Evolutionary conservation across 2,329 filamentous ascomycete genomes (phyloP), one percentile per base, ranked within the genome.

Genomic region (Huntiella abstrusa): DNA sequence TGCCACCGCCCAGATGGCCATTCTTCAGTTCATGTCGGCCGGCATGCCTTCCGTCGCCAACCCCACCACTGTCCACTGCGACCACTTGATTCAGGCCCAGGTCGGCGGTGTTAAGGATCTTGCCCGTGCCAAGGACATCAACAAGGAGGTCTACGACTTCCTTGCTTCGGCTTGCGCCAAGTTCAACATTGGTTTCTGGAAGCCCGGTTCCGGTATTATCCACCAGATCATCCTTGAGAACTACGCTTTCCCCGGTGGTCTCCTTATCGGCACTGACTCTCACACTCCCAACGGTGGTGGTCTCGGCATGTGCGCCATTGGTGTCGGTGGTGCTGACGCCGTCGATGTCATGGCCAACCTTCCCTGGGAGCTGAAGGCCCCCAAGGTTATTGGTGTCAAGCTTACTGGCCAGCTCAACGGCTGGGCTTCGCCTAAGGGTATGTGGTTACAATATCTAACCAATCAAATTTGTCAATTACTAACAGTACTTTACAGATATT

Each of bases 141-240:
- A 96, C 80, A 93, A 92, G 75, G 88, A 96, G 67, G 91, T 98
- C 56, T 98, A 96, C 69, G 83, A 96, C 68, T 98, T 98, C 75
- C 70, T 98, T 61, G 76, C 86, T 52, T 79, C 80, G 53, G 83
- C 88, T 54, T 96, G 88, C 64, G 87, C 87, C 60, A 98, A 96
- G 73, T 98, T 96, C 75, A 88, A 96, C 75, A 96, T 96, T 64
- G 91, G 91, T 71, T 96, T 96, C 80, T 98, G 91, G 91, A 85
- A 77, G 65, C 91, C 91, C 54, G 91, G 91, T 57, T 95, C 88
- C 62, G 91, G 91, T 74, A 98, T 96, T 64, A 98, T 98, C 58
- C 91, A 98, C 71, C 91, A 96, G 73, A 96, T 96, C 60, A 68
- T 96, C 53, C 77, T 96, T 50, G 91, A 98, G 71, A 96, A 96